Percentiles rank a stretch among this genome's conserved stretches.
Conservation (phyloP, 2,329 filamentous ascomycete genomes). For the Fusarium humuli region DNA sequence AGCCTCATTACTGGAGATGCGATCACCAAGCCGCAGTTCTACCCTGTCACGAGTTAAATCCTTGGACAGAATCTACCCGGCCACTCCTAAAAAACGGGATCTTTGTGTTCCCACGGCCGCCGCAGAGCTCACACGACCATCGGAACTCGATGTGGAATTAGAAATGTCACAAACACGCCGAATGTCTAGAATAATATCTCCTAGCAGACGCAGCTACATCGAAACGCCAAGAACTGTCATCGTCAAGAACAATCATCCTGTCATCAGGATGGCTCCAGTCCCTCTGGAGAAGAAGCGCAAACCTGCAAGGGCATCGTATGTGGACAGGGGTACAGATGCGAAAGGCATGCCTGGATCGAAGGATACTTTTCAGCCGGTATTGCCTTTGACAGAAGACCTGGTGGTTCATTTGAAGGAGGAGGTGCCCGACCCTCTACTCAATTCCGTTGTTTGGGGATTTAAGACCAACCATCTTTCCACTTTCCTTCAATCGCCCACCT, state of each 20-base stretch:
- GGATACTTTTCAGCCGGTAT: slow-evolving; percentile 55
- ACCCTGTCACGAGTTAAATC: slow-evolving; percentile 52
- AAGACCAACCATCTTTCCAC: slow-evolving; percentile 46
- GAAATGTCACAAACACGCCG: slow-evolving; percentile 33
- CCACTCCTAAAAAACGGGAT: slow-evolving; percentile 50
- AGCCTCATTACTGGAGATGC: slow-evolving; percentile 55
- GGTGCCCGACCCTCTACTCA: slow-evolving; percentile 56
- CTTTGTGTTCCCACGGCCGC: slow-evolving; percentile 44
- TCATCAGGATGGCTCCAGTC: slow-evolving; percentile 48
- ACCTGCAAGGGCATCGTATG: slow-evolving; percentile 48
- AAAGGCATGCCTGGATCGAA: slow-evolving; percentile 40
- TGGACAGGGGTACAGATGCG: slow-evolving; percentile 57
- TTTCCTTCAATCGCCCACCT: slow-evolving; percentile 40
- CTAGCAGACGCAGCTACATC: slow-evolving; percentile 42
- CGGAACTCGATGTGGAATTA: slow-evolving; percentile 15
- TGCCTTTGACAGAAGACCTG: slow-evolving; percentile 67
- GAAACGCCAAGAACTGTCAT: slow-evolving; percentile 49
- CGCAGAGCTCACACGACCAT: slow-evolving; percentile 37
- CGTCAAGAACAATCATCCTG: slow-evolving; percentile 46
- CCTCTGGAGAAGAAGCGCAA: slow-evolving; percentile 46
- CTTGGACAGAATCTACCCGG: slow-evolving; percentile 52
- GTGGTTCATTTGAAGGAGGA: slow-evolving; percentile 65
- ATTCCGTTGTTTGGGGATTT: slow-evolving; percentile 61
- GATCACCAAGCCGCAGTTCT: slow-evolving; percentile 42
- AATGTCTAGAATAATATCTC: slow-evolving; percentile 44